Evolutionary conservation across 371 early-diverging fungal species (phyloP).

Genomic region (Coemansia linderi): DNA sequence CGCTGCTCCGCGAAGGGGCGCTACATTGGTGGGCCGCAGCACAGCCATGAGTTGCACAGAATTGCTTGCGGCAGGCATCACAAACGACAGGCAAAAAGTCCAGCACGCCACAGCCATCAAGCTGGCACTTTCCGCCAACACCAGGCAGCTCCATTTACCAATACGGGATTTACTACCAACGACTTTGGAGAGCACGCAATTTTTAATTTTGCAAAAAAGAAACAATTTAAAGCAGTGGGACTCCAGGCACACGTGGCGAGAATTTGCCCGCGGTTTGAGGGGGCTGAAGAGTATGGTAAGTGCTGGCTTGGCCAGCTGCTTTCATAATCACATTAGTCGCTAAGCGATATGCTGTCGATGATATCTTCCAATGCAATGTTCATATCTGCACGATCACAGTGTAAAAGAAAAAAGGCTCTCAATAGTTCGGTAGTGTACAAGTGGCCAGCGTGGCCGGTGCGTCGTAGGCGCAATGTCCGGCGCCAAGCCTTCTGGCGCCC

Average conservation of each 20-base stretch:
- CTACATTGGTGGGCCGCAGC: slow-evolving; percentile 23
- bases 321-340: not conserved
- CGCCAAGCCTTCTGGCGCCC: not conserved
- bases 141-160: slow-evolving; percentile 40
- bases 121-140: slow-evolving; percentile 29
- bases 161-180: not conserved
- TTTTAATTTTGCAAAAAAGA: not conserved
- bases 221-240: not conserved
- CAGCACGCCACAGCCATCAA: slow-evolving; percentile 25
- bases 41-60: slow-evolving; percentile 35
- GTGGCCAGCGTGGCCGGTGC: slow-evolving; percentile 27
- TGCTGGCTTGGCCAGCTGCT: no score
- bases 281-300: not conserved
- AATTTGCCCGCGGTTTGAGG: no score
- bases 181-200: not conserved
- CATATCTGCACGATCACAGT: not conserved
- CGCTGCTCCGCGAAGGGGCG: not conserved
- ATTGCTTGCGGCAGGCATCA: slow-evolving; percentile 17
- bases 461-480: not conserved
- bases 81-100: slow-evolving; percentile 40
- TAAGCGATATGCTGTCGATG: not conserved
- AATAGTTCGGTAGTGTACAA: slow-evolving; percentile 35
- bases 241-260: not conserved
- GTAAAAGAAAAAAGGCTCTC: slow-evolving; percentile 34
- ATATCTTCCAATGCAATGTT: not conserved